phyloP scores from a whole-genome alignment of 352 stramenopile genomes.

The Blastocystis sp. region DNA sequence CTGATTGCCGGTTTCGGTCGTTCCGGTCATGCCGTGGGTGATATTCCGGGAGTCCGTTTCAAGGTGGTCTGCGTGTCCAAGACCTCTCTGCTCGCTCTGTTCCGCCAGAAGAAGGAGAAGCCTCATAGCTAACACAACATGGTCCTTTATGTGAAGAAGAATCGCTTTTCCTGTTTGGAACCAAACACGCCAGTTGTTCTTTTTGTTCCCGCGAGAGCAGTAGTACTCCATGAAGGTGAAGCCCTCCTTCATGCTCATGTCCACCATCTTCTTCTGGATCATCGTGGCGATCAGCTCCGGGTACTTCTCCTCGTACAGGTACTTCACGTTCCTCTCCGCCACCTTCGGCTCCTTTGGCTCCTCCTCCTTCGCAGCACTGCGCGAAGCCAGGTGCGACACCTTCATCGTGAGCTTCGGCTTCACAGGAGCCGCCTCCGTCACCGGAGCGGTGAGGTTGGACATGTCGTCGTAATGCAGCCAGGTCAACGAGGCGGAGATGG shows the following conservation, averaged over 20 bases:
- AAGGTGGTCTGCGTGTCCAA: slow-evolving; percentile 81
- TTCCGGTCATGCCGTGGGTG: slow-evolving; percentile 96
- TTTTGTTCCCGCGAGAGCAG: slow-evolving; percentile 4
- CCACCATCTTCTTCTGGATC: slow-evolving; percentile 26
- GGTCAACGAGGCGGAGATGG: neutral
- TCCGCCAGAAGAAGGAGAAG: slow-evolving; percentile 99
- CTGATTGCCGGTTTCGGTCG: slow-evolving; percentile 99
- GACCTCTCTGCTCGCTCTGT: slow-evolving; percentile 89
- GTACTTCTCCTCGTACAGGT: slow-evolving; percentile 22
- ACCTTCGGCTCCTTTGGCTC: neutral
- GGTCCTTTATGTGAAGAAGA: slow-evolving; percentile 35
- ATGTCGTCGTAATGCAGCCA: slow-evolving; percentile 4
- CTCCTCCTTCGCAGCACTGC: neutral
- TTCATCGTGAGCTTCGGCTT: slow-evolving; percentile 6
- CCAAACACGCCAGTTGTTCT: slow-evolving; percentile 18
- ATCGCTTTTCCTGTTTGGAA: slow-evolving; percentile 22
- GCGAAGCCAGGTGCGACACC: neutral
- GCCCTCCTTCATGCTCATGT: neutral
- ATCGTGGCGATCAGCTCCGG: slow-evolving; percentile 32
- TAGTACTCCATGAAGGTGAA: slow-evolving; percentile 41
- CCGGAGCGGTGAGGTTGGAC: neutral
- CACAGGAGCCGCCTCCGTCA: neutral
- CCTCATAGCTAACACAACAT: slow-evolving; percentile 84
- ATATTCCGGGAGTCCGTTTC: slow-evolving; percentile 99
- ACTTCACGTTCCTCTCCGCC: neutral